These are phyloP conservation scores for Amylocystis lapponica DNA, from an alignment of 768 basidiomycete genomes.

Conservation along the genomic window DNA sequence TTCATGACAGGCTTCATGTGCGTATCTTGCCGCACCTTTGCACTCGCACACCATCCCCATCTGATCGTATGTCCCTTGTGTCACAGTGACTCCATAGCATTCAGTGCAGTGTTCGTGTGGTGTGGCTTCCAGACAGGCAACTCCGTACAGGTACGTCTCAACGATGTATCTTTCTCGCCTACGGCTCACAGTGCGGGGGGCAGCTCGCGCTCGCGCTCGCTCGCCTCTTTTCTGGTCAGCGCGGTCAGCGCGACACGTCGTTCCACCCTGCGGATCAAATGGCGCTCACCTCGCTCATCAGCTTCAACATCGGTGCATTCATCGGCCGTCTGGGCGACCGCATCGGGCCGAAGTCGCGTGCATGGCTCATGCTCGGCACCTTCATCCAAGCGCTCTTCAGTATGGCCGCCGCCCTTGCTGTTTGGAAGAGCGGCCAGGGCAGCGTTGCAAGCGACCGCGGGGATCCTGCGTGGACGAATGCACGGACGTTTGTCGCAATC, in stretches of 20 bases:
- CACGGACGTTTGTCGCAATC: conserved; percentile 60
- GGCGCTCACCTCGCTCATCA: conserved; percentile 70
- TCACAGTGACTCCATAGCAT: conserved; percentile 61
- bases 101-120: conserved; percentile 80
- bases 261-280: conserved; percentile 84
- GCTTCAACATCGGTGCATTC: conserved; percentile 76
- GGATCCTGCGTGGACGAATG: conserved; percentile 65
- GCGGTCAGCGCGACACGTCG: conserved; percentile 40
- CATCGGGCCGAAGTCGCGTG: conserved; percentile 65
- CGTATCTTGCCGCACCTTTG: conserved; percentile 19
- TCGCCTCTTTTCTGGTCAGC: conserved; percentile 58
- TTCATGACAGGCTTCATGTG: conserved; percentile 81
- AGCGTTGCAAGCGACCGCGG: conserved; percentile 50
- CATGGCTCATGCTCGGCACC: conserved; percentile 70
- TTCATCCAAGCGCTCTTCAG: conserved; percentile 72
- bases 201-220: conserved; percentile 78
- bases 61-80: neutral
- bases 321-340: conserved; percentile 81
- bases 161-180: too few relatives aligned
- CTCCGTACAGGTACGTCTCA: conserved; percentile 51
- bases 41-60: neutral
- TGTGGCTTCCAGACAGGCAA: conserved; percentile 84
- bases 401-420: conserved; percentile 61
- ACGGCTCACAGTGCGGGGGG: too few relatives aligned
- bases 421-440: conserved; percentile 63